Evolutionary conservation across 305 asterid genomes (phyloP).

Genomic region (Fraxinus velutina): DNA sequence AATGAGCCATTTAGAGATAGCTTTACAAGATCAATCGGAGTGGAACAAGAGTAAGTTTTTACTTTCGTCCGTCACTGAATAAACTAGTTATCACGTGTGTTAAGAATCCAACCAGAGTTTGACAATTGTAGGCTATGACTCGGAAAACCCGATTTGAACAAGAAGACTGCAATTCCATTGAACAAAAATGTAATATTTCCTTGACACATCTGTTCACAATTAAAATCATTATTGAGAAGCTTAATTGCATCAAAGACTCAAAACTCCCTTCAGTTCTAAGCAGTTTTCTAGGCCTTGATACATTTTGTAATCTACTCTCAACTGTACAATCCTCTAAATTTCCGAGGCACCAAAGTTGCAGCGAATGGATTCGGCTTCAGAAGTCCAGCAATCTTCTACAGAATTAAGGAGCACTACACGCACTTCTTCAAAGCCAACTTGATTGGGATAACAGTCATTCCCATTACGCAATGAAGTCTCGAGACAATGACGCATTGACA

Average conservation of each 20-base stretch:
- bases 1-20: not conserved
- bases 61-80: not conserved
- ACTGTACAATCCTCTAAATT: not conserved
- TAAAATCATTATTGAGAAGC: slow-evolving; percentile 26
- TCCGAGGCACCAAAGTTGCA: not conserved
- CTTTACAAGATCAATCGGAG: not conserved
- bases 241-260: slow-evolving; percentile 10
- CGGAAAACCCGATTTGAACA: not conserved
- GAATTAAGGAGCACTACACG: not conserved
- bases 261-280: slow-evolving; percentile 20
- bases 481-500: not conserved
- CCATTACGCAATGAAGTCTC: not conserved
- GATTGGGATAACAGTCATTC: not conserved
- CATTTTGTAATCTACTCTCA: slow-evolving; percentile 2
- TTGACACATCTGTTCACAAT: not conserved
- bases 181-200: not conserved
- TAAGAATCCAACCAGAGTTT: not conserved
- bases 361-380: not conserved
- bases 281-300: slow-evolving; percentile 15
- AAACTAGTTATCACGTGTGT: not conserved
- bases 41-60: not conserved
- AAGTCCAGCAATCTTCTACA: not conserved
- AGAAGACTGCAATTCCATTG: not conserved
- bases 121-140: not conserved
- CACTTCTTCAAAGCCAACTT: not conserved